Conservation (phyloP, 805 yeast species). For the Grigorovia transvaalensis region DNA sequence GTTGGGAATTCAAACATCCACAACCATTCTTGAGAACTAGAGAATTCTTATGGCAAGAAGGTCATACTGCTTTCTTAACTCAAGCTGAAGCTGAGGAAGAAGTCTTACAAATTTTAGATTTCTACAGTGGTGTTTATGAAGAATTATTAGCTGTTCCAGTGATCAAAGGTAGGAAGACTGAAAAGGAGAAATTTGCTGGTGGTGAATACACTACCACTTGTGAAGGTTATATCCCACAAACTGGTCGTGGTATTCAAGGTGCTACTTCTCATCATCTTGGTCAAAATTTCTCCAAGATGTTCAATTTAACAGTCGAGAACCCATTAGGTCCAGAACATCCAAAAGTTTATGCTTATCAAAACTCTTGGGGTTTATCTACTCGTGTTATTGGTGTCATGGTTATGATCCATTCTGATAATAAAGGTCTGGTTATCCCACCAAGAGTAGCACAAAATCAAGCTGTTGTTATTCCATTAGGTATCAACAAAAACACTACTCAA, state of each 20-base stretch:
- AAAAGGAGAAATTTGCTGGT: conserved; percentile 97
- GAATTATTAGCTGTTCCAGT: conserved; percentile 96
- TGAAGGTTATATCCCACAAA: conserved; percentile 95
- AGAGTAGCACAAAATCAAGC: conserved; percentile 89
- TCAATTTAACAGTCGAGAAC: conserved; percentile 87
- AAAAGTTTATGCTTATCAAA: conserved; percentile 83
- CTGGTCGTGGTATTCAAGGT: conserved; percentile 99
- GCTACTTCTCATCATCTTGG: conserved; percentile 98
- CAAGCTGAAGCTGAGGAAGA: conserved; percentile 71
- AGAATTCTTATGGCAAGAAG: conserved; percentile 99
- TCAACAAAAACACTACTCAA: conserved; percentile 74
- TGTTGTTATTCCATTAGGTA: conserved; percentile 89
- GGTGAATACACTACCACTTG: conserved; percentile 90
- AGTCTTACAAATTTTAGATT: conserved; percentile 76
- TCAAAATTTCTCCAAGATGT: conserved; percentile 97
- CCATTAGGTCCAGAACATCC: conserved; percentile 87
- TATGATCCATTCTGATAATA: conserved; percentile 97
- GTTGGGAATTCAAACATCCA: conserved; percentile 99
- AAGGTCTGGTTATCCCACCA: conserved; percentile 96
- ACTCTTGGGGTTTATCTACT: conserved; percentile 98
- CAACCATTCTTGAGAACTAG: conserved; percentile 98
- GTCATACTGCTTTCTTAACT: conserved; percentile 95
- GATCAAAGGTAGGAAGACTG: conserved; percentile 88
- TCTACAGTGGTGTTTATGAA: conserved; percentile 75
- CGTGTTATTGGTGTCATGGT: conserved; percentile 99